Percentiles rank a stretch among this genome's conserved stretches.
Conservation (phyloP, 164 flowering plant species). For the Umbilicus rupestris region DNA sequence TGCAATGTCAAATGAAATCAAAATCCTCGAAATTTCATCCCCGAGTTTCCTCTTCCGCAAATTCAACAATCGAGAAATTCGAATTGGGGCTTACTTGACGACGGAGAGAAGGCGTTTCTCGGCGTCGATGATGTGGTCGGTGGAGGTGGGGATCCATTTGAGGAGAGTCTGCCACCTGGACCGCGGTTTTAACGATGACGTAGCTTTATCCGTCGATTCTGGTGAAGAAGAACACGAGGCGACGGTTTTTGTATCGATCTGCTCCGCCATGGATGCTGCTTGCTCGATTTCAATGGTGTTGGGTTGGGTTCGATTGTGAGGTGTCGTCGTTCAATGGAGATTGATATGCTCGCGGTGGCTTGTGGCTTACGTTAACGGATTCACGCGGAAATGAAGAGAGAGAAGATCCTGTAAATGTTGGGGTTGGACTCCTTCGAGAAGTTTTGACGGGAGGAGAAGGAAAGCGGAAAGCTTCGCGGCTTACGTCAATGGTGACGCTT, state of each 20-base stretch:
- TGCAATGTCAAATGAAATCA: slow-evolving; percentile 19
- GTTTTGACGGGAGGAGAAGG: slow-evolving; percentile 3
- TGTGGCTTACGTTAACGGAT: too few species aligned
- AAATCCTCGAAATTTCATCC: neutral
- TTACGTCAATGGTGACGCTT: neutral
- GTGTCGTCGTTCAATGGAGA: too few species aligned
- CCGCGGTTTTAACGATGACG: slow-evolving; percentile 15
- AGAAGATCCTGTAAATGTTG: too few species aligned
- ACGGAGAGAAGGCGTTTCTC: slow-evolving; percentile 88
- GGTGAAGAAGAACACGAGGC: slow-evolving; percentile 6
- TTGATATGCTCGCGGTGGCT: too few species aligned
- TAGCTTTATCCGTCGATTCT: too few species aligned
- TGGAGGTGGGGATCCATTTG: slow-evolving; percentile 92
- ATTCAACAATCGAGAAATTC: neutral
- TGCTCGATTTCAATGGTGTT: too few species aligned
- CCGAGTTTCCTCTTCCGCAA: neutral
- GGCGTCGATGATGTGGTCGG: slow-evolving; percentile 70
- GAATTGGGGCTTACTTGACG: slow-evolving; percentile 40
- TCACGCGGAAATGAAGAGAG: too few species aligned
- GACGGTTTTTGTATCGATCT: slow-evolving; percentile 13
- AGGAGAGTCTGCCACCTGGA: slow-evolving; percentile 62
- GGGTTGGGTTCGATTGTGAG: too few species aligned
- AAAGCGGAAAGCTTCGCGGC: slow-evolving; percentile 7
- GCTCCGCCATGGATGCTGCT: slow-evolving; percentile 27
- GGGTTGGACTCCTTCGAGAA: too few species aligned